Percentiles rank a stretch among this genome's conserved stretches.
Conservation (phyloP, 1,284 basidiomycete species). For the Entoloma clypeatum region DNA sequence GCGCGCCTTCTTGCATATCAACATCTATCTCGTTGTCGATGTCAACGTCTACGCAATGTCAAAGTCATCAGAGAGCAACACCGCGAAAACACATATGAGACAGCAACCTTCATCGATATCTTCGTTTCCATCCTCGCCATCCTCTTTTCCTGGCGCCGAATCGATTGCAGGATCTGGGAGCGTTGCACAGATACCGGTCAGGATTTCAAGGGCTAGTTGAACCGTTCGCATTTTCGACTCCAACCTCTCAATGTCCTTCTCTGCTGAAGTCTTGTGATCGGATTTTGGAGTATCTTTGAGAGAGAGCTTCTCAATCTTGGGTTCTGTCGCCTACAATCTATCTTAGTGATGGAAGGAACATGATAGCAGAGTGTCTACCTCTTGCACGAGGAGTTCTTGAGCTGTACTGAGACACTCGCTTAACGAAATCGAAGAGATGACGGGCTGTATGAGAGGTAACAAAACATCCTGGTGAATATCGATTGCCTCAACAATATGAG, state of each 20-base stretch:
- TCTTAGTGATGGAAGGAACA: not conserved
- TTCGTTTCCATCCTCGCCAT: constrained; percentile 29
- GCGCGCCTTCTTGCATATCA: constrained; percentile 37
- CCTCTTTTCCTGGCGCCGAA: constrained; percentile 30
- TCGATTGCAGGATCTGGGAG: constrained; percentile 66
- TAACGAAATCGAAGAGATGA: constrained; percentile 64
- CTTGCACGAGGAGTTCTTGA: constrained; percentile 49
- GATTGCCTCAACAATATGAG: constrained; percentile 58
- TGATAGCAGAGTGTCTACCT: constrained; percentile 35
- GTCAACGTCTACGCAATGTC: constrained; percentile 24
- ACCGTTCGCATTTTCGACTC: constrained; percentile 73
- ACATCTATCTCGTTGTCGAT: constrained; percentile 29
- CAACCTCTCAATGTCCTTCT: constrained; percentile 69
- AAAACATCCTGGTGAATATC: constrained; percentile 73
- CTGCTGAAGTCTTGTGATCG: constrained; percentile 68
- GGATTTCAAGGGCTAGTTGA: constrained; percentile 78
- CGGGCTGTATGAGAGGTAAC: constrained; percentile 67
- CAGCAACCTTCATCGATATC: no score
- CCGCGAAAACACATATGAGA: no score
- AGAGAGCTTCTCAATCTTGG: constrained; percentile 53
- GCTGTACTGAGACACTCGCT: constrained; percentile 49
- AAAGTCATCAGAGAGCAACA: no score
- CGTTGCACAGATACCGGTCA: constrained; percentile 86
- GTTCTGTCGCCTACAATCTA: constrained; percentile 40
- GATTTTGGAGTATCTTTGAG: constrained; percentile 59